Conservation (phyloP, 225 moss, liverwort and hornwort genomes). For the Neckera pumila region DNA sequence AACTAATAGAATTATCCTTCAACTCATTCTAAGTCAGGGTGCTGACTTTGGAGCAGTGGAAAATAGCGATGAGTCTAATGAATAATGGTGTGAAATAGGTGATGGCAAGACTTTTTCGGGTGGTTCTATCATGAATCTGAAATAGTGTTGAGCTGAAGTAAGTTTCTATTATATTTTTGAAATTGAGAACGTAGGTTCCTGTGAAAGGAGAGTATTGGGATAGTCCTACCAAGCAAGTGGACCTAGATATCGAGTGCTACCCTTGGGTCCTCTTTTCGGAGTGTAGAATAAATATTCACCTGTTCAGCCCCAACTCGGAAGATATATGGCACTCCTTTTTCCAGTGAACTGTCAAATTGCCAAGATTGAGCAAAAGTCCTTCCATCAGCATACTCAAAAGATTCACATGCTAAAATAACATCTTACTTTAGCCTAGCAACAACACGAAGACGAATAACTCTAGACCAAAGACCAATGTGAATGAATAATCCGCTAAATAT, state of each 20-base stretch:
- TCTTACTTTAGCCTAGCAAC: not conserved
- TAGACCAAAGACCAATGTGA: not conserved
- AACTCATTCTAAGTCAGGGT: not conserved
- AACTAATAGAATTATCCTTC: not conserved
- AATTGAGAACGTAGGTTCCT: not conserved
- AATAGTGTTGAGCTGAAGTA: no score
- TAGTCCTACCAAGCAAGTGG: not conserved
- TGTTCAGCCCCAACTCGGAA: conserved; percentile 64
- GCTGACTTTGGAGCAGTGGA: not conserved
- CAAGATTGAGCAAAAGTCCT: not conserved
- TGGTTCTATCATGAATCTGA: not conserved
- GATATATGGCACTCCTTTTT: conserved; percentile 54
- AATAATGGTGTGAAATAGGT: not conserved
- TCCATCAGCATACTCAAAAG: not conserved
- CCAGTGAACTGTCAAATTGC: conserved; percentile 42
- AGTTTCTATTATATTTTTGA: not conserved
- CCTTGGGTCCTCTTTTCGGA: not conserved
- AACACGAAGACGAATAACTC: not conserved
- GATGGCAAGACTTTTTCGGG: not conserved
- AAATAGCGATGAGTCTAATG: not conserved
- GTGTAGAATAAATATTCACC: conserved; percentile 4
- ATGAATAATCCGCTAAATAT: not conserved
- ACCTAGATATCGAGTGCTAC: not conserved
- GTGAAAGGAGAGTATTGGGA: not conserved
- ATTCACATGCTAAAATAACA: not conserved